These are phyloP conservation scores for Astrothelium macrocarpum DNA, from an alignment of 495 filamentous ascomycete species.

Conservation along the genomic window DNA sequence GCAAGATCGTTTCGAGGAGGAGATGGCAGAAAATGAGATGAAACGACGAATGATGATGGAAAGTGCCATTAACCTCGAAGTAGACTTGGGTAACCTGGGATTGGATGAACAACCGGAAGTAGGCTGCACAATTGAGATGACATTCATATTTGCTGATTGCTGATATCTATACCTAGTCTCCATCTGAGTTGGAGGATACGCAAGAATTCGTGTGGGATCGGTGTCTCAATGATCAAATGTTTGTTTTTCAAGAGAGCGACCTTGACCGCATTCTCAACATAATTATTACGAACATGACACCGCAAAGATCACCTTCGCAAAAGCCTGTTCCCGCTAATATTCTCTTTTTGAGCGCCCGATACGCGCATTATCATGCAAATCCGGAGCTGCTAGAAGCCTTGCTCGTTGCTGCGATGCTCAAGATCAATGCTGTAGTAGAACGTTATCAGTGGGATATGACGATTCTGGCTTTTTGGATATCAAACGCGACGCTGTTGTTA, in stretches of 20 bases:
- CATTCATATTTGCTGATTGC: conserved; percentile 5
- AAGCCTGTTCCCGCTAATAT: conserved; percentile 97
- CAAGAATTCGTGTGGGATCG: conserved; percentile 97
- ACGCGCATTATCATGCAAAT: conserved; percentile 93
- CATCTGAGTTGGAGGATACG: conserved; percentile 76
- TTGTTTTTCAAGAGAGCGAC: conserved; percentile 95
- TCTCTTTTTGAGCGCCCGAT: conserved; percentile 87
- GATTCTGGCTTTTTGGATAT: conserved; percentile 96
- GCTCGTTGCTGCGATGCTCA: conserved; percentile 80
- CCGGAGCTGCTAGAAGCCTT: conserved; percentile 71
- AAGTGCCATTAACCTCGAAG: conserved; percentile 92
- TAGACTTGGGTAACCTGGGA: conserved; percentile 90
- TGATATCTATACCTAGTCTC: conserved; percentile 45
- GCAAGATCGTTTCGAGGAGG: conserved; percentile 91
- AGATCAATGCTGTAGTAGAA: conserved; percentile 93
- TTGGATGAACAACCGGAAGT: conserved; percentile 94
- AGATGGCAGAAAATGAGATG: conserved; percentile 94
- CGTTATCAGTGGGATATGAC: conserved; percentile 99
- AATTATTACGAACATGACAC: conserved; percentile 96
- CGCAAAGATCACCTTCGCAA: conserved; percentile 86
- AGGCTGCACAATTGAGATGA: conserved; percentile 23
- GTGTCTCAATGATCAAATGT: conserved; percentile 98
- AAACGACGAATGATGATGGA: conserved; percentile 99
- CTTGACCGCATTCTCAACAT: conserved; percentile 84
- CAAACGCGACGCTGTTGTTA: conserved; percentile 86